Base-by-base conservation (phyloP, 345 rosid genomes). In the Arabidopsis suecica region DNA sequence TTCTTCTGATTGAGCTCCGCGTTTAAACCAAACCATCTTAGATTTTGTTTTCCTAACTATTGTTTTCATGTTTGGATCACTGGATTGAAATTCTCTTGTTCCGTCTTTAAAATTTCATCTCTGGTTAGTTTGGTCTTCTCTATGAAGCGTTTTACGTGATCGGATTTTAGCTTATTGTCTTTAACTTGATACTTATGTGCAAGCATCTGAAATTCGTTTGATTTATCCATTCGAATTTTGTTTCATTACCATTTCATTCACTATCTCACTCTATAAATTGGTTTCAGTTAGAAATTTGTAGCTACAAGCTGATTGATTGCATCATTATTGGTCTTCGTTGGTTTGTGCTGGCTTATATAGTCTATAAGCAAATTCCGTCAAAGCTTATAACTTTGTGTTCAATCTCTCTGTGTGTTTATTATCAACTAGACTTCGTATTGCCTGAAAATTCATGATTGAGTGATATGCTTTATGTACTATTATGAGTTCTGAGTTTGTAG, bases 21-120 rank as follows among this genome's bases (percentile, higher is more conserved):
- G 40, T 71, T 71, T 9, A 22, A 23, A 20, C 47, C 61, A 23
- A 51, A 61, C 16, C 70, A 63, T 73, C 77, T 54, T 54, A 13
- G 30, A 1, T 50, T 63, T 64, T 33, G 10, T 32, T 20, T 61
- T 33, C 47, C 16, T 42, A 0, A 5, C 12, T 23, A 12, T 32
- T 23, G 12, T 38, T 40, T 23, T 50, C 16, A 28, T 45, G 3
- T 41, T 63, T 73, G 47, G 55, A 63, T 62, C 54, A 40, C 25
- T 65, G n/a, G 60, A 45, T 65, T 58, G 12, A 37, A 45, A 14
- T 9, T 54, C n/a, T 32, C 12, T 25, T 37, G 0, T 72, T 71
- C 36, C 1, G n/a, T 20, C 57, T 58, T 61, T 61, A 40, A n/a
- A 23, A 12, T 61, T 40, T 38, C 48, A 9, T 22, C 32, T 61